Conservation (phyloP, 2,329 filamentous ascomycete species). For the Pseudogymnoascus sp. region DNA sequence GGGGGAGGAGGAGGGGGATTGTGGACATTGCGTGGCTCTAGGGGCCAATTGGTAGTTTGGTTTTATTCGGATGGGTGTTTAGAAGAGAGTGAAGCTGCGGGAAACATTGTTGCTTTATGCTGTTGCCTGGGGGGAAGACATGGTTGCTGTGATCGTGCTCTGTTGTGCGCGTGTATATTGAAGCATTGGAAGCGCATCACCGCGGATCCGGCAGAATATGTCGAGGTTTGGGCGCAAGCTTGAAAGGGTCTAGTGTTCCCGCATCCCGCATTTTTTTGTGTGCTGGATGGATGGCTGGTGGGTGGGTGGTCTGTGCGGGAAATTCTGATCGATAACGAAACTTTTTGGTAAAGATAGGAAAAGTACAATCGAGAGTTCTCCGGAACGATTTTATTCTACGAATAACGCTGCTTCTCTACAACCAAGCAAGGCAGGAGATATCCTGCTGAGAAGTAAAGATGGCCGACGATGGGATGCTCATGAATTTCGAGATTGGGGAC, state of each 20-base stretch:
- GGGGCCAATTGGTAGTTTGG: not conserved
- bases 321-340: slow-evolving; percentile 15
- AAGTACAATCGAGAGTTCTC: not conserved
- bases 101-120: not conserved
- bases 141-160: slow-evolving; percentile 21
- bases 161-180: slow-evolving; percentile 27
- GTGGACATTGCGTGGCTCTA: not conserved
- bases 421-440: not conserved
- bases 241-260: slow-evolving; percentile 19
- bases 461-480: slow-evolving; percentile 90
- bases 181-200: slow-evolving; percentile 15
- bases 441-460: slow-evolving; percentile 49
- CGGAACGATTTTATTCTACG: not conserved
- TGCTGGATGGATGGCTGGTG: too few relatives aligned
- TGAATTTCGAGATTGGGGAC: slow-evolving; percentile 80
- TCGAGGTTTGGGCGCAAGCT: not conserved
- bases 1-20: not conserved
- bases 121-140: not conserved
- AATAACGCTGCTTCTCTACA: not conserved
- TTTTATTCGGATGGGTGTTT: not conserved
- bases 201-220: not conserved
- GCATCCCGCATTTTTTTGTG: not conserved
- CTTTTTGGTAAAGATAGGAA: slow-evolving; percentile 12
- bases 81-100: not conserved
- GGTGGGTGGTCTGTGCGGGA: slow-evolving; percentile 13